Evolutionary conservation across 2,329 filamentous ascomycete species (phyloP), one percentile per base, ranked within the genome.

Genomic region (Fusarium sp.): DNA sequence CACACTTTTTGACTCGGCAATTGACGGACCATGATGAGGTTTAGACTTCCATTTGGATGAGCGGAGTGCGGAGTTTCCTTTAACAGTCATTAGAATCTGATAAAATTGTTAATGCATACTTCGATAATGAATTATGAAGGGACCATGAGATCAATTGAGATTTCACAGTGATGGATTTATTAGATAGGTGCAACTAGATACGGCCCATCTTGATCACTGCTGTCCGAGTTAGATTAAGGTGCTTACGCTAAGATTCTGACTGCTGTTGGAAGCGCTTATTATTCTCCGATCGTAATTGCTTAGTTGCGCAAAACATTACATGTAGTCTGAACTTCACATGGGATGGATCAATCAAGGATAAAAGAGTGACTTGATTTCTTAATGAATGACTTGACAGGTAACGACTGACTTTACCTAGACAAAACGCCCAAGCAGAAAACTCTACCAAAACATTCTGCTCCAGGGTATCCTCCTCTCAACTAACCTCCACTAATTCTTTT

Each of bases 1-100:
- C 61, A 57, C 52, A 65, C 25, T 65, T 65, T 41, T 44, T 65
- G 61, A 65, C 52, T 59, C 51, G 32, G 24, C 32, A 48, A 38
- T 49, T 56, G n/a, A 22, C 49, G 34, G 32, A 8, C 20, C 29
- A 24, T 24, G 15, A 32, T 48, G 10, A 4, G 3, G 13, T 38
- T 34, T 51, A 34, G 47, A 22, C 48, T 52, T 40, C 32, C 30
- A 15, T 51, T 52, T 16, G 8, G 4, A 27, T 18, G 20, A 5
- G 48, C 18, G 24, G 24, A 52, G 11, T 52, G 48, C 18, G 24
- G 24, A 52, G 11, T 52, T 52, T 52, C 30, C 32, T 52, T 41
- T 5, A n/a, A 25, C n/a, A 16, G 8, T 8, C 8, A 15, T 25
- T 9, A 20, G 27, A 27, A 15, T 6, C 4, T 3, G 32, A 8